Percentiles rank a stretch among this genome's conserved stretches.
Evolutionary conservation across 1,284 basidiomycete genomes (phyloP).

Genomic region (Cutaneotrichosporon sp.): DNA sequence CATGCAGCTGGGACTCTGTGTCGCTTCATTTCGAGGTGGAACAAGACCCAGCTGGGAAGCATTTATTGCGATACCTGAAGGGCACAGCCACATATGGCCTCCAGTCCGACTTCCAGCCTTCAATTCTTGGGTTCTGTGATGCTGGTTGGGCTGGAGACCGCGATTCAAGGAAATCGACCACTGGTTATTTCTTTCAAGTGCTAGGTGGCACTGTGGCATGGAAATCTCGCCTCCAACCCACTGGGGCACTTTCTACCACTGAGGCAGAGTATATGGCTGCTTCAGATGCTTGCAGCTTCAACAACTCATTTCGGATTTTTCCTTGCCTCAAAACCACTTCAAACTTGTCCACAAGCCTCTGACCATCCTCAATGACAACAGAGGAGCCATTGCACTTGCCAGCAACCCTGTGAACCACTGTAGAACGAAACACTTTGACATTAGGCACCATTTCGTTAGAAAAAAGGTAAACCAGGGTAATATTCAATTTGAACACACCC

Average conservation of each 20-base stretch:
- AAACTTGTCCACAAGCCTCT: too few relatives aligned
- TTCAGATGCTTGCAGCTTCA: constrained; percentile 14
- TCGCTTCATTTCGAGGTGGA: constrained; percentile 24
- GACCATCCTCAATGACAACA: neutral
- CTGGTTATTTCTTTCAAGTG: constrained; percentile 25
- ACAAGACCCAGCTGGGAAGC: constrained; percentile 20
- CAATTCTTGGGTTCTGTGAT: constrained; percentile 15
- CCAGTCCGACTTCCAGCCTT: constrained; percentile 2
- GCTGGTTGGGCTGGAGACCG: constrained; percentile 22
- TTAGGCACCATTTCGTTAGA: neutral
- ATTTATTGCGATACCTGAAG: constrained; percentile 22
- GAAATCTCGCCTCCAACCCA: constrained; percentile 25
- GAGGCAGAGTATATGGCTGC: constrained; percentile 23
- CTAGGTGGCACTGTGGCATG: constrained; percentile 21
- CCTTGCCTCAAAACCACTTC: too few relatives aligned
- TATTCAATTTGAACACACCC: neutral
- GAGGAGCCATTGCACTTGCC: neutral
- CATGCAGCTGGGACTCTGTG: constrained; percentile 18
- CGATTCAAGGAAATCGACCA: constrained; percentile 25
- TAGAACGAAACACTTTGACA: neutral
- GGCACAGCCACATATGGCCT: constrained; percentile 15
- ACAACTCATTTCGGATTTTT: neutral
- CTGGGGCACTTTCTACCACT: constrained; percentile 22
- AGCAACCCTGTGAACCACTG: neutral
- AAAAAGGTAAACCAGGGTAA: neutral